These are phyloP conservation scores for Coelastrella sp. DNA, from an alignment of 139 green algal species.

Conservation along the genomic window DNA sequence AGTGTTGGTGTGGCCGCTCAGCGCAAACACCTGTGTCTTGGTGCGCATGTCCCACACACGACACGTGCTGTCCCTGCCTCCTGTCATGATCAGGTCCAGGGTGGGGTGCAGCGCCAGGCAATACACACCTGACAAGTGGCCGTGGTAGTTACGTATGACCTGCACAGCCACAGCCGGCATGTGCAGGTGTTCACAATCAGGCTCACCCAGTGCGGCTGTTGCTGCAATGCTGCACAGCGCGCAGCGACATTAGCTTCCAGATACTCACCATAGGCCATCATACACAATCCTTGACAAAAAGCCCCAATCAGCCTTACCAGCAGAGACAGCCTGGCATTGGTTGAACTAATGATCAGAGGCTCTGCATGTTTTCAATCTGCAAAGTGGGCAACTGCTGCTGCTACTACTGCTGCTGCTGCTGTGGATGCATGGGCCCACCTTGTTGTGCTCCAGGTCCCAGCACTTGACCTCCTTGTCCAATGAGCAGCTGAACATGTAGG, in stretches of 20 bases:
- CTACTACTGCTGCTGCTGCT: background rate
- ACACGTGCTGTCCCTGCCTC: slow-evolving; percentile 90
- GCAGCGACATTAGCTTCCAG: too few relatives aligned
- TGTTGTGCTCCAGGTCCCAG: slow-evolving; percentile 99
- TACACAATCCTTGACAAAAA: too few relatives aligned
- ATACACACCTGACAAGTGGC: slow-evolving; percentile 98
- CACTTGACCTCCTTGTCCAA: slow-evolving; percentile 99
- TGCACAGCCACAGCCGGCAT: slow-evolving; percentile 46
- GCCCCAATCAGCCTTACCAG: too few relatives aligned
- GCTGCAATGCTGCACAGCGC: too few relatives aligned
- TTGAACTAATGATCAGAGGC: too few relatives aligned
- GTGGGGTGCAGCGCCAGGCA: slow-evolving; percentile 95
- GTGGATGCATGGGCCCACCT: slow-evolving; percentile 68
- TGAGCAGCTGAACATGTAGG: slow-evolving; percentile 98
- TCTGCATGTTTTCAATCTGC: too few relatives aligned
- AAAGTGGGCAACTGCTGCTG: background rate
- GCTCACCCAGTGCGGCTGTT: too few relatives aligned
- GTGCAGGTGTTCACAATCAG: background rate
- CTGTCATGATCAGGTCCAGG: slow-evolving; percentile 96
- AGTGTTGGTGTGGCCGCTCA: slow-evolving; percentile 95
- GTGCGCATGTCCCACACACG: slow-evolving; percentile 99
- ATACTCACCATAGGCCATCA: too few relatives aligned
- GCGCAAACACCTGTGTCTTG: slow-evolving; percentile 89
- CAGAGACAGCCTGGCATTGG: too few relatives aligned
- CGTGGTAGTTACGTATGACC: slow-evolving; percentile 98